Conservation (phyloP, 306 rosid genomes). For the Rosa multiflora region DNA sequence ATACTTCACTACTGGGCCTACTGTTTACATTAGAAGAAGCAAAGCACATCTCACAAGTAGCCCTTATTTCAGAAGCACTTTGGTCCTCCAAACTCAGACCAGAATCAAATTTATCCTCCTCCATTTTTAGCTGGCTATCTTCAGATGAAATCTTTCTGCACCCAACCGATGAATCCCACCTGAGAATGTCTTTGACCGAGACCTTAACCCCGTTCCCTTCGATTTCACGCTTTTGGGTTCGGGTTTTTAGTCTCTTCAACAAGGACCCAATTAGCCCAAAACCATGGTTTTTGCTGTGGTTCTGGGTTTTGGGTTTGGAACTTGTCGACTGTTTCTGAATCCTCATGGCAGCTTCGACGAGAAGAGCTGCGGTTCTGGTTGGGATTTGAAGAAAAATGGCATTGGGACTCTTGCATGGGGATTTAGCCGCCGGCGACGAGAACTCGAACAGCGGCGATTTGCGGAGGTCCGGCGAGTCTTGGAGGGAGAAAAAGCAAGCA, state of each 20-base stretch:
- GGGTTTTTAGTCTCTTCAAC: conserved; percentile 46
- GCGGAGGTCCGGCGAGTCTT: conserved; percentile 53
- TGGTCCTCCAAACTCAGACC: conserved; percentile 9
- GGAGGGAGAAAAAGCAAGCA: conserved; percentile 58
- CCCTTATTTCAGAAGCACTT: conserved; percentile 19
- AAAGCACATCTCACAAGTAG: conserved; percentile 8
- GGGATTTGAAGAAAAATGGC: conserved; percentile 73
- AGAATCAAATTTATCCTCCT: background rate
- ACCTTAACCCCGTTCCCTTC: conserved; percentile 21
- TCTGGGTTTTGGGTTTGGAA: conserved; percentile 38
- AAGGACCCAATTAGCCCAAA: conserved; percentile 68
- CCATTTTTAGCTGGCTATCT: conserved; percentile 8
- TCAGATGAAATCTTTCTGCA: conserved; percentile 3
- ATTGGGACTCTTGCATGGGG: conserved; percentile 51
- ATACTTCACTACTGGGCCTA: conserved; percentile 52
- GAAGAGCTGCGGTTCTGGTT: conserved; percentile 63
- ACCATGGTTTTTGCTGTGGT: conserved; percentile 25
- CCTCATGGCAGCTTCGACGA: conserved; percentile 78
- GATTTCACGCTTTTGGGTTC: conserved; percentile 36
- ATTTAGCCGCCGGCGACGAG: conserved; percentile 43
- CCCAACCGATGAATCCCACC: conserved; percentile 46
- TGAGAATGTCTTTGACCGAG: conserved; percentile 38
- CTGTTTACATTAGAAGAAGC: conserved; percentile 36
- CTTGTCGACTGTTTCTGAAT: conserved; percentile 61
- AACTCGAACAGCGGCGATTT: conserved; percentile 72